These are phyloP conservation scores for Ilyonectria destructans DNA, from an alignment of 2,329 filamentous ascomycete species.

Conservation along the genomic window DNA sequence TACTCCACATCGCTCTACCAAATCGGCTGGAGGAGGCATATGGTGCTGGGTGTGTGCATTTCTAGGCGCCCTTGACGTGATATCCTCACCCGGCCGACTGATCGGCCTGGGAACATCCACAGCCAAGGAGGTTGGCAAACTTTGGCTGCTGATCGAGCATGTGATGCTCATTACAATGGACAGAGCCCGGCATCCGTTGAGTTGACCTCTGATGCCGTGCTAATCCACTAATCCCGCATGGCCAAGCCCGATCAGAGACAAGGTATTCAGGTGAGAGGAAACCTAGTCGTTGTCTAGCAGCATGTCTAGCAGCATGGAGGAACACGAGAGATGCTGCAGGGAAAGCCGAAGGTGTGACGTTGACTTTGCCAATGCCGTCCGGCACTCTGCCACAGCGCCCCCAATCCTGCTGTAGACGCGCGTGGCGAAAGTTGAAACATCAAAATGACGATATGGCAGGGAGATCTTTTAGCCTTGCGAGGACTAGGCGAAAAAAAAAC, in stretches of 20 bases:
- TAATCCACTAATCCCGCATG: conserved; percentile 33
- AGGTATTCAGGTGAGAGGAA: conserved; percentile 9
- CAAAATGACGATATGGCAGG: conserved; percentile 18
- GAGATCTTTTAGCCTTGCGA: conserved; percentile 6
- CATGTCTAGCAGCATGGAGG: not conserved
- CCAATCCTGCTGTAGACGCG: not conserved
- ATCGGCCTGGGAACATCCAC: conserved; percentile 13
- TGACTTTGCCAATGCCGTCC: conserved; percentile 8
- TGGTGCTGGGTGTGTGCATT: conserved; percentile 33
- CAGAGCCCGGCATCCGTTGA: conserved; percentile 21
- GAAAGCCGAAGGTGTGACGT: conserved; percentile 8
- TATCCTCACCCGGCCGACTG: conserved; percentile 23
- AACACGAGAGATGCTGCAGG: conserved; percentile 31
- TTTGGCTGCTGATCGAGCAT: conserved; percentile 31
- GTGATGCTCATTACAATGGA: conserved; percentile 25
- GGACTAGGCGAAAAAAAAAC: conserved; percentile 8
- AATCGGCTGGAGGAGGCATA: conserved; percentile 20
- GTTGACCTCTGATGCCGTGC: conserved; percentile 28
- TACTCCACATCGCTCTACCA: conserved; percentile 22
- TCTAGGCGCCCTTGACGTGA: conserved; percentile 22
- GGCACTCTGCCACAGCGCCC: not conserved
- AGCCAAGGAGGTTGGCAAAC: conserved; percentile 3
- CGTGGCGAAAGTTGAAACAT: conserved; percentile 16
- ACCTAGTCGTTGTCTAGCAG: not conserved
- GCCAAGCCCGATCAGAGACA: conserved; percentile 18